phyloP scores from a whole-genome alignment of 1,284 basidiomycete species.

The Heterobasidion occidentale region DNA sequence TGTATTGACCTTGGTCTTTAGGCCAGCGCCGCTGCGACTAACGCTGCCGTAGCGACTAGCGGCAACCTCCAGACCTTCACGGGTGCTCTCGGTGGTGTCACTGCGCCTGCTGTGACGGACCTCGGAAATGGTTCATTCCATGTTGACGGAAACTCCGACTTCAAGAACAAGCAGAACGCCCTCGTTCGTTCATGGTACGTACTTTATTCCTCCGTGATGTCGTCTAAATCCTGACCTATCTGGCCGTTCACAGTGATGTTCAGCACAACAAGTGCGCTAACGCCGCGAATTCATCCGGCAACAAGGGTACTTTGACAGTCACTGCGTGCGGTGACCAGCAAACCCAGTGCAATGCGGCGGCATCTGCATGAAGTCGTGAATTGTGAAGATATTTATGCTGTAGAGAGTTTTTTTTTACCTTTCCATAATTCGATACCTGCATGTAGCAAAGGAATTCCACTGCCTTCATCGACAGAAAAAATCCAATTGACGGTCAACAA shows the following conservation, averaged over 20 bases:
- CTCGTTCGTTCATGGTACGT: conserved; percentile 39
- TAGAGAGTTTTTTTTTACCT: not conserved
- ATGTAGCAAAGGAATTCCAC: not conserved
- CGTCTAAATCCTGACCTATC: too few relatives aligned
- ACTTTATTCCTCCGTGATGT: not conserved
- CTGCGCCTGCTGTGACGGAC: conserved; percentile 36
- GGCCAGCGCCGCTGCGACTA: conserved; percentile 17
- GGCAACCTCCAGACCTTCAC: conserved; percentile 49
- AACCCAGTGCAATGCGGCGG: conserved; percentile 25
- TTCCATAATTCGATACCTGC: not conserved
- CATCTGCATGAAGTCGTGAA: not conserved
- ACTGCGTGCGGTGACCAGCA: conserved; percentile 44
- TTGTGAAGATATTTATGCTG: not conserved
- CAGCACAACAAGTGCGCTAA: conserved; percentile 44
- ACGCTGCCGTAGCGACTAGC: conserved; percentile 15
- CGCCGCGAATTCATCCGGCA: conserved; percentile 27
- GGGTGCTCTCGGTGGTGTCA: conserved; percentile 35
- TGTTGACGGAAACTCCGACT: conserved; percentile 38
- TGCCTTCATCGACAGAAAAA: not conserved
- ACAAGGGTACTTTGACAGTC: conserved; percentile 35
- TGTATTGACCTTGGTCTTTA: conserved; percentile 23
- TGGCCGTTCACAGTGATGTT: conserved; percentile 31
- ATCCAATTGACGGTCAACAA: not conserved
- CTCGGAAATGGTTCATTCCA: conserved; percentile 38
- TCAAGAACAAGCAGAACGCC: conserved; percentile 42